Evolutionary conservation across 305 asterid genomes (phyloP).

Genomic region (Solanum aculeatissimum): DNA sequence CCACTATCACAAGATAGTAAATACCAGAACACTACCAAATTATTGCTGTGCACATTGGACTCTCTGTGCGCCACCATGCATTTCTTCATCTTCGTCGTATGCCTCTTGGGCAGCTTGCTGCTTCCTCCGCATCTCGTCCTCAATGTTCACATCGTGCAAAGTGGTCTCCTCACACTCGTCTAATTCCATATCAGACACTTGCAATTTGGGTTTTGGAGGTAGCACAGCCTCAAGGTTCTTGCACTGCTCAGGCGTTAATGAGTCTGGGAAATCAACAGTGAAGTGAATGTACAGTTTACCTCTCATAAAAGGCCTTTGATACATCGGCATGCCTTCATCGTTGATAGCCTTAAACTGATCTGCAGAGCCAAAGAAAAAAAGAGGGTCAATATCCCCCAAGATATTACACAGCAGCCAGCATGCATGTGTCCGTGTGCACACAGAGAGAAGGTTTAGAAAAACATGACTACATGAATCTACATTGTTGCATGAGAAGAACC

Average conservation of each 20-base stretch:
- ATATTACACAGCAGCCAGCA: not conserved
- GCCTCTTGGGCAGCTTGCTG: conserved; percentile 83
- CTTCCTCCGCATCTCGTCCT: conserved; percentile 88
- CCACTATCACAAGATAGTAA: not conserved
- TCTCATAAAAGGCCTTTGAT: conserved; percentile 83
- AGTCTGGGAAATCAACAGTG: conserved; percentile 70
- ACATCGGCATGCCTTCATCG: conserved; percentile 93
- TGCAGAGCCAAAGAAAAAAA: conserved; percentile 11
- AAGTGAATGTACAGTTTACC: conserved; percentile 76
- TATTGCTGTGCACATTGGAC: conserved; percentile 96
- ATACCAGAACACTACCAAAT: not conserved
- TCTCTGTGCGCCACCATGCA: conserved; percentile 92
- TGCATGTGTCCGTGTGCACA: not conserved
- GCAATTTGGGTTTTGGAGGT: conserved; percentile 41
- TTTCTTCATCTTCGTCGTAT: conserved; percentile 78
- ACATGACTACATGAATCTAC: not conserved
- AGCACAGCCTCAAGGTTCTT: conserved; percentile 53
- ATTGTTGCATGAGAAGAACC: not conserved
- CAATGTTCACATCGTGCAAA: conserved; percentile 66
- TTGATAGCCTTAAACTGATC: conserved; percentile 85
- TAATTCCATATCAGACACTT: conserved; percentile 56
- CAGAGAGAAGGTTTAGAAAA: not conserved
- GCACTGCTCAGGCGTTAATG: conserved; percentile 58
- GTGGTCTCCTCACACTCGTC: conserved; percentile 89
- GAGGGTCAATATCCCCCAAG: not conserved